Evolutionary conservation across 2,329 filamentous ascomycete genomes (phyloP).

Genomic region (Clarireedia hainanense): DNA sequence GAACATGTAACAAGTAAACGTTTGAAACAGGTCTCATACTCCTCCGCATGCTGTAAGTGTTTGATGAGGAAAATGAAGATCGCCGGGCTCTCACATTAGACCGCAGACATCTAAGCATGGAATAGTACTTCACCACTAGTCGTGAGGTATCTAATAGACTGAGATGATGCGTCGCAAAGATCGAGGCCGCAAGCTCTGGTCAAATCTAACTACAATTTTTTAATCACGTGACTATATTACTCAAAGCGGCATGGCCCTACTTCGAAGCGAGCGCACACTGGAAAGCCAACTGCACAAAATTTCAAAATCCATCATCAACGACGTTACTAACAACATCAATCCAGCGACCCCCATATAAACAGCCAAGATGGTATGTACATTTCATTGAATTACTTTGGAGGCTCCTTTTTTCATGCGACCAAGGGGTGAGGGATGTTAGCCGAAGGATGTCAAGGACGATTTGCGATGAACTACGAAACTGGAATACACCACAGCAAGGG

Average conservation of each 20-base stretch:
- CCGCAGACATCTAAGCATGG: too few species aligned
- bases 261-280: slow-evolving; percentile 10
- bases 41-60: too few species aligned
- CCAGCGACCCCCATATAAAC: slow-evolving; percentile 19
- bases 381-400: neutral
- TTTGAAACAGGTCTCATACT: too few species aligned
- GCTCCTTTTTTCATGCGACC: neutral
- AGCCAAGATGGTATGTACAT: slow-evolving; percentile 22
- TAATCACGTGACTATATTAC: neutral
- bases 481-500: neutral
- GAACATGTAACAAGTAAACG: too few species aligned
- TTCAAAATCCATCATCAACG: slow-evolving; percentile 12
- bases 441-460: neutral
- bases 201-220: neutral
- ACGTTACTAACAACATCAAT: slow-evolving; percentile 14
- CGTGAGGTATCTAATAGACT: too few species aligned
- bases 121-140: too few species aligned
- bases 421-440: neutral
- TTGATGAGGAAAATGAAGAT: too few species aligned
- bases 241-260: slow-evolving; percentile 6
- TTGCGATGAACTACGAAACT: neutral
- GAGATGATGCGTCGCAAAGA: too few species aligned
- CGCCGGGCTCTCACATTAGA: too few species aligned
- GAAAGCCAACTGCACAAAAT: slow-evolving; percentile 6
- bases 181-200: neutral